phyloP scores from a whole-genome alignment of 352 stramenopile species.

The Pythium diclinum region DNA sequence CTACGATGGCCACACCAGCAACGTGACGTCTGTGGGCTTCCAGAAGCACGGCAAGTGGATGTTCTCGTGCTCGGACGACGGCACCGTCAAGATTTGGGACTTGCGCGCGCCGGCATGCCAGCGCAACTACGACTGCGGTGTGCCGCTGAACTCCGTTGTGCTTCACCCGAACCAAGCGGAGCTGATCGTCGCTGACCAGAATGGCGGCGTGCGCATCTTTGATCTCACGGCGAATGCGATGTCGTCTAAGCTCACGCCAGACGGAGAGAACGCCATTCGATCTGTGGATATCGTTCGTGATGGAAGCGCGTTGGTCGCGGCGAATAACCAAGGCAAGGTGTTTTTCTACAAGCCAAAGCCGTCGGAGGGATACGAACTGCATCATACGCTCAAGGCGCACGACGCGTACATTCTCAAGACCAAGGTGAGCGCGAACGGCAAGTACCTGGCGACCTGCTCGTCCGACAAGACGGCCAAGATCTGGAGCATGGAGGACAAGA shows the following conservation, averaged over 20 bases:
- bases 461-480: constrained; percentile 92
- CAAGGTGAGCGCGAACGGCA: constrained; percentile 83
- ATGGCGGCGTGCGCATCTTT: constrained; percentile 92
- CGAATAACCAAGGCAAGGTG: constrained; percentile 93
- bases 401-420: constrained; percentile 92
- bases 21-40: constrained; percentile 98
- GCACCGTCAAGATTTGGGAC: constrained; percentile 95
- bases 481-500: constrained; percentile 61
- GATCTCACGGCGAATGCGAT: constrained; percentile 82
- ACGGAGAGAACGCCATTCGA: constrained; percentile 81
- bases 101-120: constrained; percentile 82
- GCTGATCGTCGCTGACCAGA: constrained; percentile 89
- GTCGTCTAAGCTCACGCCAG: constrained; percentile 59
- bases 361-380: constrained; percentile 62
- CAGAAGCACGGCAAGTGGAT: constrained; percentile 97
- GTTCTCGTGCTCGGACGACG: constrained; percentile 97
- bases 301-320: constrained; percentile 88
- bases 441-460: constrained; percentile 90
- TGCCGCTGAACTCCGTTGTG: constrained; percentile 93
- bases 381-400: constrained; percentile 77
- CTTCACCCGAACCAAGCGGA: constrained; percentile 94
- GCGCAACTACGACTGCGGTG: constrained; percentile 84
- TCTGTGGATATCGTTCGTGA: constrained; percentile 93
- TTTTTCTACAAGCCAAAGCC: constrained; percentile 90
- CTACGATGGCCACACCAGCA: constrained; percentile 95